A percentile compares a stretch with the other conserved stretches of the same genome.
These are phyloP conservation scores for Colletotrichum siamense DNA, from an alignment of 2,329 filamentous ascomycete species.

Conservation along the genomic window DNA sequence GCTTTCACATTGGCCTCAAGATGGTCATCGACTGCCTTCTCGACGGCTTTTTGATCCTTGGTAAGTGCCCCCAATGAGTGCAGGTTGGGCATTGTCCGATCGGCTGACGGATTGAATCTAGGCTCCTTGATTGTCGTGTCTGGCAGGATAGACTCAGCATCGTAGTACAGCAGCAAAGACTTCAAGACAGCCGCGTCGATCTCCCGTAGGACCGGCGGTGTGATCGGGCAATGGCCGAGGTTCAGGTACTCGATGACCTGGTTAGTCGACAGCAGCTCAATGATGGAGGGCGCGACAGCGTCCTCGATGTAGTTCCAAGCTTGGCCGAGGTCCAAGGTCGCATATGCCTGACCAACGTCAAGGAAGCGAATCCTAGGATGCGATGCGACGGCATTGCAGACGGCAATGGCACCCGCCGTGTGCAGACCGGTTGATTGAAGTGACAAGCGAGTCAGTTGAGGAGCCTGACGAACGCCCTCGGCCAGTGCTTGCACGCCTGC, in stretches of 20 bases:
- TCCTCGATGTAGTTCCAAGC: slow-evolving; percentile 54
- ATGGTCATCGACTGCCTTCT: slow-evolving; percentile 34
- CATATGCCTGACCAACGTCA: slow-evolving; percentile 51
- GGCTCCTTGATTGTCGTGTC: slow-evolving; percentile 25
- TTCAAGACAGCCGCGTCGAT: slow-evolving; percentile 34
- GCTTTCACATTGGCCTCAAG: slow-evolving; percentile 35
- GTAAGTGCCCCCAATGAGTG: not conserved
- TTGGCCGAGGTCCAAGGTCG: slow-evolving; percentile 49
- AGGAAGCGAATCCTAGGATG: slow-evolving; percentile 41
- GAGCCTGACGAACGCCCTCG: slow-evolving; percentile 33
- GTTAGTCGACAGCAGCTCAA: slow-evolving; percentile 35
- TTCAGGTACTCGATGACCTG: slow-evolving; percentile 45
- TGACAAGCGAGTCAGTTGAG: slow-evolving; percentile 38
- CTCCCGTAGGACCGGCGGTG: slow-evolving; percentile 29
- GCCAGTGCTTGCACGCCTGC: slow-evolving; percentile 34
- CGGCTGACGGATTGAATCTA: slow-evolving; percentile 33
- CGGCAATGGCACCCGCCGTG: slow-evolving; percentile 40
- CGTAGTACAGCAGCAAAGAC: slow-evolving; percentile 42
- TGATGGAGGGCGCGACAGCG: slow-evolving; percentile 35
- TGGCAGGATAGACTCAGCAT: slow-evolving; percentile 40
- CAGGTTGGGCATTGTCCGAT: slow-evolving; percentile 8
- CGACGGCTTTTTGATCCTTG: slow-evolving; percentile 15
- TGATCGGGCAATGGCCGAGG: slow-evolving; percentile 42
- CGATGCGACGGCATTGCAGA: slow-evolving; percentile 40
- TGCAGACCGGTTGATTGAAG: slow-evolving; percentile 50